Base-by-base conservation (phyloP, 164 flowering plant genomes). In the Vitis amurensis region DNA sequence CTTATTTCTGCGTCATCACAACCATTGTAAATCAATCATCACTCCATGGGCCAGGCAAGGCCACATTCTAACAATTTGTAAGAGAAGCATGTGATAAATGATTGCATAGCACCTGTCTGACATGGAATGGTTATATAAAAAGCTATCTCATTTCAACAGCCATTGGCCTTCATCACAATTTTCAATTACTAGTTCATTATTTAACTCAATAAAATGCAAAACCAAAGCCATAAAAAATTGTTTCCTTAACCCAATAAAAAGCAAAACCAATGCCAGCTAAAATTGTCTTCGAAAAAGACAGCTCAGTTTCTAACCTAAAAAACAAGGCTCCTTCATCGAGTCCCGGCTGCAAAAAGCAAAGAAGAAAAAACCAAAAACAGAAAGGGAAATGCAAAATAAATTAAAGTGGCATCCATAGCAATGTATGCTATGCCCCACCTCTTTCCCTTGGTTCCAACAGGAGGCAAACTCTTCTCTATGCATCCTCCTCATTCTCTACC, bases 401-500 rank as follows among this genome's bases (percentile, higher is more conserved):
- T 61, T 61, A 61, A 61, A 16, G 19, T 31, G 44, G 50, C 2
- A 23, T 23, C 27, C 27, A 23, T 23, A 23, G 27, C 27, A 23
- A 23, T 23, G 27, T 23, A 23, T 23, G 27, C 27, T 23, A 23
- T 23, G 2, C 27, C 27, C 27, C 27, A 23, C 15, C 7, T 66
- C 51, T 47, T 9, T 19, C 48, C 53, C 16, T 68, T 50, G 50
- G 29, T 27, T 60, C 12, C 50, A 15, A 49, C 16, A 56, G 51
- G 16, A 15, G n/a, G 4, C 10, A 14, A 17, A 16, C 19, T 12
- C 17, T 16, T 59, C 56, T 55, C 76, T 78, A 74, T 14, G 75
- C 71, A 7, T 83, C 83, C 14, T 70, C 81, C 44, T 82, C 76
- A 10, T 80, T 70, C 78, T 85, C 88, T 10, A 85, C 81, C 47